Percentiles rank a stretch among this genome's conserved stretches.
Conservation (phyloP, 2,329 filamentous ascomycete species). For the Aspergillus eucalypticola region DNA sequence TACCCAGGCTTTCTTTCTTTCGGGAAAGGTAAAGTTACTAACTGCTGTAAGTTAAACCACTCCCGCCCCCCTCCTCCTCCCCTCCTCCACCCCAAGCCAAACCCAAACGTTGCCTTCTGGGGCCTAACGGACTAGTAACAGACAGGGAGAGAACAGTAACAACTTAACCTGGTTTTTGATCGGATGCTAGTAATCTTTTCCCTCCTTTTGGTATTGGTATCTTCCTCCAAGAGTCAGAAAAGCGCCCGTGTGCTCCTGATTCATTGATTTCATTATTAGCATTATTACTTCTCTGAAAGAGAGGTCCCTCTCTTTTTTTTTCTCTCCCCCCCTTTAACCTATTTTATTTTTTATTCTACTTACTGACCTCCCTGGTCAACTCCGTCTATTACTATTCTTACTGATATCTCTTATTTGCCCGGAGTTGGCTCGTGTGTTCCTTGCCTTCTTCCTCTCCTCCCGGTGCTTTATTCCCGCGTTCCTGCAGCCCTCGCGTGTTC, state of each 20-base stretch:
- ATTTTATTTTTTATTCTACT: neutral
- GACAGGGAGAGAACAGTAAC: constrained; percentile 7
- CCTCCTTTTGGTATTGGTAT: constrained; percentile 13
- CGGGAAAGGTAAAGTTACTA: constrained; percentile 1
- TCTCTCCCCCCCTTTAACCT: neutral
- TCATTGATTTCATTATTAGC: neutral
- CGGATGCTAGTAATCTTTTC: constrained; percentile 4
- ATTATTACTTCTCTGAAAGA: neutral
- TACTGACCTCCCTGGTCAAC: neutral
- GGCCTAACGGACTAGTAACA: constrained; percentile 1
- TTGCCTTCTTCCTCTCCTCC: constrained; percentile 23
- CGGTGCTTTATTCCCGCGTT: constrained; percentile 30
- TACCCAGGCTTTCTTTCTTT: constrained; percentile 11
- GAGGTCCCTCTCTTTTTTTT: neutral
- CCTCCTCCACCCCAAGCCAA: constrained; percentile 6
- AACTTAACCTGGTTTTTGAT: constrained; percentile 8
- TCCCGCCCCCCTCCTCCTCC: constrained; percentile 11
- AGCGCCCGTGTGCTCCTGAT: constrained; percentile 1
- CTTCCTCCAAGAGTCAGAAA: constrained; percentile 1
- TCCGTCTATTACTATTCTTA: constrained; percentile 8
- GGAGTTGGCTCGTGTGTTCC: constrained; percentile 20
- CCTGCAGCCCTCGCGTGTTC: constrained; percentile 34
- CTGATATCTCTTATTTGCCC: constrained; percentile 12
- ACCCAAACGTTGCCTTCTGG: constrained; percentile 6
- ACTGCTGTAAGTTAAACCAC: constrained; percentile 8